A percentile compares a stretch with the other conserved stretches of the same genome.
Conservation (phyloP, 495 filamentous ascomycete species). For the Achaetomiella virescens region DNA sequence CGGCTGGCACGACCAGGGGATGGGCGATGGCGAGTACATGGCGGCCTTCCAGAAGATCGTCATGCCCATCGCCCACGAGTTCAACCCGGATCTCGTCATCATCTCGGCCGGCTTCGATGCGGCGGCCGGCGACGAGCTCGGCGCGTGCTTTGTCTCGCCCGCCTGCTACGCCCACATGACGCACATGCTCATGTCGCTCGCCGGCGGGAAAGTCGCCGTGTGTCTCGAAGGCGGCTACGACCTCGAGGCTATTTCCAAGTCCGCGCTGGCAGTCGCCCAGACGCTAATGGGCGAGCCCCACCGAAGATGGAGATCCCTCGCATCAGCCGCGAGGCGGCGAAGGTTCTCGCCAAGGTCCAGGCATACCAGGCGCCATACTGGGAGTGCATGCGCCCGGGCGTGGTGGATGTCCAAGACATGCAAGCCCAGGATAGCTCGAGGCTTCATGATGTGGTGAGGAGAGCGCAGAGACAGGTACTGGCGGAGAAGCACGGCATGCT, state of each 20-base stretch:
- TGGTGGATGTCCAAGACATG: slow-evolving; percentile 40
- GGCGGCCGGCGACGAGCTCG: slow-evolving; percentile 84
- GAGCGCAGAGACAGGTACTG: slow-evolving; percentile 62
- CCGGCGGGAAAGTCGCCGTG: slow-evolving; percentile 81
- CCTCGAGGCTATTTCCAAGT: slow-evolving; percentile 81
- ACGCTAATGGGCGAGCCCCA: slow-evolving; percentile 95
- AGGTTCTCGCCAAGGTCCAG: slow-evolving; percentile 46
- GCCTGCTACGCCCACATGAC: slow-evolving; percentile 97
- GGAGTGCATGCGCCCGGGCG: slow-evolving; percentile 53
- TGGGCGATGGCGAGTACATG: slow-evolving; percentile 96
- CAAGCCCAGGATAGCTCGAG: slow-evolving; percentile 27
- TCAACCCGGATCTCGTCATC: slow-evolving; percentile 90
- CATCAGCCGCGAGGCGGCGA: slow-evolving; percentile 44
- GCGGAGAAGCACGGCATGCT: slow-evolving; percentile 68
- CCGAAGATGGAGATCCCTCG: slow-evolving; percentile 53
- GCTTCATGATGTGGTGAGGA: slow-evolving; percentile 64
- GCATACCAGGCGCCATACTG: slow-evolving; percentile 51
- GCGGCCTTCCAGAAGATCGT: slow-evolving; percentile 92
- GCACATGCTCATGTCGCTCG: slow-evolving; percentile 96
- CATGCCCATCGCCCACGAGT: slow-evolving; percentile 94
- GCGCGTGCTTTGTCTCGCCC: slow-evolving; percentile 85
- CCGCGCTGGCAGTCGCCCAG: slow-evolving; percentile 82
- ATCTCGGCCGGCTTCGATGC: slow-evolving; percentile 96
- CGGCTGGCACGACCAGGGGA: slow-evolving; percentile 83
- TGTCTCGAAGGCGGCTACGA: slow-evolving; percentile 97